These are phyloP conservation scores for Tympanopsis confertula DNA, from an alignment of 2,329 filamentous ascomycete genomes.

Conservation along the genomic window DNA sequence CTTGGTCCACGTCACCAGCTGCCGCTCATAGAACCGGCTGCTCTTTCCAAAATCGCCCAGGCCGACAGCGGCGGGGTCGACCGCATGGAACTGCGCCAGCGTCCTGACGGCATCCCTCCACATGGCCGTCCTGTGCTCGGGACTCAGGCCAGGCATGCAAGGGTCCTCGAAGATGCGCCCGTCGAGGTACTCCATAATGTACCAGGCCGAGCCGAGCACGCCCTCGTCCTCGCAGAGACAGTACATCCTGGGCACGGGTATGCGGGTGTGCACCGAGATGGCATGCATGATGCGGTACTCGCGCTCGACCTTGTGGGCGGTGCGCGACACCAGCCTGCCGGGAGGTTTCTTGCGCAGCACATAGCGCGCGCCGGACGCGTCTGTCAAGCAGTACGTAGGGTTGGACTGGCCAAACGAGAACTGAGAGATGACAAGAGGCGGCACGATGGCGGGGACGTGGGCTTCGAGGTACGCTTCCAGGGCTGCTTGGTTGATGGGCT, in stretches of 20 bases:
- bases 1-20: constrained; percentile 70
- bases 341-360: constrained; percentile 97
- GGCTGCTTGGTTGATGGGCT: neutral
- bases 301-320: constrained; percentile 90
- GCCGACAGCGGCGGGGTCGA: constrained; percentile 54
- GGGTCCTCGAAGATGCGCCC: constrained; percentile 90
- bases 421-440: constrained; percentile 28
- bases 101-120: constrained; percentile 78
- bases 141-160: constrained; percentile 59
- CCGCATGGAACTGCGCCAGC: constrained; percentile 73
- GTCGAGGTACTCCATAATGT: constrained; percentile 92
- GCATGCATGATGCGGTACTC: constrained; percentile 87
- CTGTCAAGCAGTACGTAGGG: constrained; percentile 85
- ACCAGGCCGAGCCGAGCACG: constrained; percentile 83
- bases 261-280: constrained; percentile 58
- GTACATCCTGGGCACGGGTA: constrained; percentile 75
- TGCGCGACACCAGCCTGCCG: constrained; percentile 79
- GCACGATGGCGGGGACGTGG: neutral
- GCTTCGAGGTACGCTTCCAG: neutral
- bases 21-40: constrained; percentile 71
- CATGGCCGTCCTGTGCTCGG: constrained; percentile 63
- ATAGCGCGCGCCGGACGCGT: constrained; percentile 56
- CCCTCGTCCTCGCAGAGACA: constrained; percentile 73
- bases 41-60: constrained; percentile 64
- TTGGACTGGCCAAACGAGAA: constrained; percentile 97